phyloP scores from a whole-genome alignment of 2,329 filamentous ascomycete genomes.

The Cladophialophora carrionii region DNA sequence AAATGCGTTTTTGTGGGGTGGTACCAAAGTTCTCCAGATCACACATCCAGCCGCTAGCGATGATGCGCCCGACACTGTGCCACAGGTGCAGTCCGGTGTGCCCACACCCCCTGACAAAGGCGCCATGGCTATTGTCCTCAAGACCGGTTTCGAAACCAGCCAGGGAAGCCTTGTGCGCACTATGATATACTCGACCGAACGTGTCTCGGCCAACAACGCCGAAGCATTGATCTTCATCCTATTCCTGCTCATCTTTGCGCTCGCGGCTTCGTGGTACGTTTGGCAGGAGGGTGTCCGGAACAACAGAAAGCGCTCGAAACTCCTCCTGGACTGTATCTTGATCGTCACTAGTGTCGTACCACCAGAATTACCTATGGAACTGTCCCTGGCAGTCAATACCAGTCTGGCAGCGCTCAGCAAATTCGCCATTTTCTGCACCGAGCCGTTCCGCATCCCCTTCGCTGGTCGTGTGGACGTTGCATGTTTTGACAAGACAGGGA shows the following conservation, averaged over 20 bases:
- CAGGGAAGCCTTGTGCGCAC: slow-evolving; percentile 96
- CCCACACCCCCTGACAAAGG: slow-evolving; percentile 87
- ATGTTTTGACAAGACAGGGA: slow-evolving; percentile 99
- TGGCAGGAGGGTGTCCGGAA: slow-evolving; percentile 95
- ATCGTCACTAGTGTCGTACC: slow-evolving; percentile 98
- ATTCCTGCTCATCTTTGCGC: slow-evolving; percentile 92
- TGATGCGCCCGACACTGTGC: slow-evolving; percentile 61
- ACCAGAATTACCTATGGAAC: slow-evolving; percentile 97
- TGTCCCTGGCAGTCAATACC: slow-evolving; percentile 96
- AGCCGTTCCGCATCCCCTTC: slow-evolving; percentile 96
- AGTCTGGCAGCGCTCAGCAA: slow-evolving; percentile 92
- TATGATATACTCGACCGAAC: slow-evolving; percentile 99
- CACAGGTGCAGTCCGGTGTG: slow-evolving; percentile 74
- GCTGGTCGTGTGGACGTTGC: slow-evolving; percentile 94
- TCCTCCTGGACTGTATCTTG: slow-evolving; percentile 93
- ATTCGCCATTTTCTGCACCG: slow-evolving; percentile 97
- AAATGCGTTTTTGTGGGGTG: slow-evolving; percentile 93
- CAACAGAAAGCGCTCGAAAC: slow-evolving; percentile 95
- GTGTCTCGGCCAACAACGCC: slow-evolving; percentile 96
- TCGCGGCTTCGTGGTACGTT: slow-evolving; percentile 98
- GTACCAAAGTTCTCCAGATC: slow-evolving; percentile 95
- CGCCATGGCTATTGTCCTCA: slow-evolving; percentile 89
- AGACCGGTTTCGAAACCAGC: slow-evolving; percentile 98
- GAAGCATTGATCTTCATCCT: slow-evolving; percentile 97
- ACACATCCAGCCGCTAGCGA: slow-evolving; percentile 82